A percentile compares a stretch with the other conserved stretches of the same genome.
These are phyloP conservation scores for Trichoderma sp. DNA, from an alignment of 2,329 filamentous ascomycete species.

Conservation along the genomic window DNA sequence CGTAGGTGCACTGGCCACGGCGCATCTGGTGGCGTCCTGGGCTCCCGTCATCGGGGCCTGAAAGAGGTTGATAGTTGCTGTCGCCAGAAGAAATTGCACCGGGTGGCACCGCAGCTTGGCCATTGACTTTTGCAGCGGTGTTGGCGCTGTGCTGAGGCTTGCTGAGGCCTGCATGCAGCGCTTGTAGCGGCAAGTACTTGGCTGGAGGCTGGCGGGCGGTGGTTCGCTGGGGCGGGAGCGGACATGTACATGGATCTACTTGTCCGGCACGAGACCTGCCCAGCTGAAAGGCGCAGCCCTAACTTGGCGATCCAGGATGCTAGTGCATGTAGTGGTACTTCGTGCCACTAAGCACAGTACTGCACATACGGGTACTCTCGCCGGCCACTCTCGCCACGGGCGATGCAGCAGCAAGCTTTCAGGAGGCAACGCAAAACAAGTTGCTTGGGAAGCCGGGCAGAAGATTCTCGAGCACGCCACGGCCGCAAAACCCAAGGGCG, in stretches of 20 bases:
- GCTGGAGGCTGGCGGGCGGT: not conserved
- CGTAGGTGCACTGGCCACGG: conserved; percentile 11
- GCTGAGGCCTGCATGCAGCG: not conserved
- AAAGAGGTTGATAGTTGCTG: not conserved
- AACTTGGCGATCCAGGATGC: conserved; percentile 17
- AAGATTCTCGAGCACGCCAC: too few relatives aligned
- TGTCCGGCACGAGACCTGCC: not conserved
- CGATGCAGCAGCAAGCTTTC: not conserved
- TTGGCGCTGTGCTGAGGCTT: not conserved
- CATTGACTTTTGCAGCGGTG: not conserved
- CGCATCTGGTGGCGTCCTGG: conserved; percentile 14
- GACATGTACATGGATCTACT: conserved; percentile 1
- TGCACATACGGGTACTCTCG: too few relatives aligned
- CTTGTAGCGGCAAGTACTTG: not conserved
- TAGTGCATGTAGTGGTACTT: too few relatives aligned
- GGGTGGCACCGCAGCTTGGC: not conserved
- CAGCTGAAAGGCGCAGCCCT: conserved; percentile 16
- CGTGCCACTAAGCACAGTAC: too few relatives aligned
- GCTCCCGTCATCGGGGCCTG: conserved; percentile 10
- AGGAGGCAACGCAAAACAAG: not conserved
- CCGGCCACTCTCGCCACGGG: not conserved
- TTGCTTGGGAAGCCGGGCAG: too few relatives aligned
- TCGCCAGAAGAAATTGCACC: not conserved
- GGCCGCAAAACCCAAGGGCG: not conserved
- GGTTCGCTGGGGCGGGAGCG: not conserved